Percentiles rank a stretch among this genome's conserved stretches.
phyloP scores from a whole-genome alignment of 2,329 filamentous ascomycete genomes.

The Aspergillus fischeri region DNA sequence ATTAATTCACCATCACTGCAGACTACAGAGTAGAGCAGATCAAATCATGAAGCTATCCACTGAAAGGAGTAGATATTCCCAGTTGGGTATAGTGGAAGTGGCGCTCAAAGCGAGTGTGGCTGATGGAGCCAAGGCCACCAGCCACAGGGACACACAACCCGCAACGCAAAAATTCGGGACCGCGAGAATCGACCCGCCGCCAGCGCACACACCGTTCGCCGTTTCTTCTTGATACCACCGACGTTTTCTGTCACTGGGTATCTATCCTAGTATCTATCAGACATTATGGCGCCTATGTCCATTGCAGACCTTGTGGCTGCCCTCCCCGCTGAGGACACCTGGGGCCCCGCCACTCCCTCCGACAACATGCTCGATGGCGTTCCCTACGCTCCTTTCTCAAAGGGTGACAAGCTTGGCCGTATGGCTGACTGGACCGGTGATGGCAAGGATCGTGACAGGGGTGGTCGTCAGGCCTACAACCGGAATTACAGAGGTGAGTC shows the following conservation, averaged over 20 bases:
- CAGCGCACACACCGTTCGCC: slow-evolving; percentile 4
- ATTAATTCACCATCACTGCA: no score
- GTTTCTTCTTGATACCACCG: neutral
- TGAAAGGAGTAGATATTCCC: neutral
- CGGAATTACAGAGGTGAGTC: slow-evolving; percentile 80
- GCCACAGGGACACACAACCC: slow-evolving; percentile 12
- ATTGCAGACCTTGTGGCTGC: slow-evolving; percentile 65
- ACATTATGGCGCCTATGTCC: slow-evolving; percentile 50
- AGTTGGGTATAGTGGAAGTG: neutral
- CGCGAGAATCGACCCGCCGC: slow-evolving; percentile 10
- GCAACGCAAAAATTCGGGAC: slow-evolving; percentile 20
- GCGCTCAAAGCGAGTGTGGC: neutral
- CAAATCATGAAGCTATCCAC: no score
- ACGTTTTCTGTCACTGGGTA: slow-evolving; percentile 1
- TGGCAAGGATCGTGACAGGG: slow-evolving; percentile 68
- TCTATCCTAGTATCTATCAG: slow-evolving; percentile 6
- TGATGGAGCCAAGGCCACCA: slow-evolving; percentile 9
- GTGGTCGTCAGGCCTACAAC: slow-evolving; percentile 83
- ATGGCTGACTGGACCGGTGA: slow-evolving; percentile 98
- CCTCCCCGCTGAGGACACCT: slow-evolving; percentile 72
- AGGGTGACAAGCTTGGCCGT: slow-evolving; percentile 95
- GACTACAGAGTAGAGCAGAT: no score
- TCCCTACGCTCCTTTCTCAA: slow-evolving; percentile 96
- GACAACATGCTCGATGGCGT: slow-evolving; percentile 92
- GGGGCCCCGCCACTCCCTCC: slow-evolving; percentile 78